phyloP scores from a whole-genome alignment of 495 filamentous ascomycete genomes.

The Penicillium crystallinum region DNA sequence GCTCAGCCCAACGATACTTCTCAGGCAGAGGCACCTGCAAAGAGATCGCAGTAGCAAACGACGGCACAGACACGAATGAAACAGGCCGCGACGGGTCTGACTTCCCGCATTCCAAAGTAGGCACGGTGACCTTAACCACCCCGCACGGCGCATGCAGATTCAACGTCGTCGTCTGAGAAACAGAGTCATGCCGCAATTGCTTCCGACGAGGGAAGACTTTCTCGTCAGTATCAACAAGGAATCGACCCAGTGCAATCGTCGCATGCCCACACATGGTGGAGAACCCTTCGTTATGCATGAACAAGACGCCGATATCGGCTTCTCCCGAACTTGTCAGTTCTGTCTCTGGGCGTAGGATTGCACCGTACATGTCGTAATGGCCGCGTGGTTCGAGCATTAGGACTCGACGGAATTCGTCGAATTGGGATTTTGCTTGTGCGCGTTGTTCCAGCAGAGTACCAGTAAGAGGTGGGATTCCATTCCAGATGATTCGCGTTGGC shows the following conservation, averaged over 20 bases:
- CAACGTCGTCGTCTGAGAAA: background rate
- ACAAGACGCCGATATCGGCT: conserved; percentile 14
- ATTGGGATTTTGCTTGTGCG: conserved; percentile 15
- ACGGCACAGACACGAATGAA: conserved; percentile 18
- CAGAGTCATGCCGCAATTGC: conserved; percentile 2
- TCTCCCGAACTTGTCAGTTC: conserved; percentile 13
- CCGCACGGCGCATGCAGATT: conserved; percentile 19
- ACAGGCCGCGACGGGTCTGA: conserved; percentile 18
- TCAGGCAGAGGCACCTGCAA: conserved; percentile 12
- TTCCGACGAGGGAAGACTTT: conserved; percentile 9
- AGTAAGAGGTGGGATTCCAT: conserved; percentile 11
- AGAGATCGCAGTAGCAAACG: conserved; percentile 13
- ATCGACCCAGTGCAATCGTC: conserved; percentile 33
- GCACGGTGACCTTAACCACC: conserved; percentile 12
- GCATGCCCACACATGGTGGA: conserved; percentile 64
- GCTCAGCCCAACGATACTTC: conserved; percentile 11
- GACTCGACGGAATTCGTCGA: conserved; percentile 15
- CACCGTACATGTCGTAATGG: conserved; percentile 25
- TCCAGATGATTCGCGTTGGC: conserved; percentile 19
- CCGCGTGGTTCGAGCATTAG: conserved; percentile 23
- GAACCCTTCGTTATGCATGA: conserved; percentile 68
- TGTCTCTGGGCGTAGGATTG: conserved; percentile 15
- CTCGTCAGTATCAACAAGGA: conserved; percentile 17
- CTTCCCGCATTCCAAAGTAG: conserved; percentile 7
- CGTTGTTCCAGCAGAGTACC: conserved; percentile 19